phyloP scores from a whole-genome alignment of 768 basidiomycete species.

The Kwoniella sp. region DNA sequence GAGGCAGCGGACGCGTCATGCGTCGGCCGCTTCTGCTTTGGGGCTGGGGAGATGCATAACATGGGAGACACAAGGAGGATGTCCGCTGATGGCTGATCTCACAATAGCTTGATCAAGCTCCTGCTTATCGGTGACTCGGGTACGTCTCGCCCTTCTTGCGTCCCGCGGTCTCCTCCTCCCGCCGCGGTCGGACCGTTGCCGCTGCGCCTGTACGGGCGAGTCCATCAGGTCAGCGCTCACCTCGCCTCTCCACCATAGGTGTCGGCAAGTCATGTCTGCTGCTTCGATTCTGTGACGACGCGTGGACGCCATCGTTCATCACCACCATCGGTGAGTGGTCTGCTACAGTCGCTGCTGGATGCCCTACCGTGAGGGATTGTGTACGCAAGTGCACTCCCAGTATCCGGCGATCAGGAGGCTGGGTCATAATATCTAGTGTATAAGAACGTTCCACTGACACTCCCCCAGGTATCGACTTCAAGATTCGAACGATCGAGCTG shows the following conservation, averaged over 20 bases:
- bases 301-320: conserved; percentile 98
- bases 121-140: conserved; percentile 95
- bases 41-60: too few relatives aligned
- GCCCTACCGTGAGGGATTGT: too few relatives aligned
- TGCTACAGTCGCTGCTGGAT: neutral
- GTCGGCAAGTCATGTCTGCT: conserved; percentile 82
- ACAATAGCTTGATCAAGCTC: conserved; percentile 62
- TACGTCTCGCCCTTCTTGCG: conserved; percentile 43
- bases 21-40: too few relatives aligned
- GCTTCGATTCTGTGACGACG: conserved; percentile 86
- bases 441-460: too few relatives aligned
- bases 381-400: too few relatives aligned
- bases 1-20: too few relatives aligned
- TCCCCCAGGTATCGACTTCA: conserved; percentile 79
- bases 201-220: neutral
- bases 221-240: neutral
- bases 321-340: conserved; percentile 75
- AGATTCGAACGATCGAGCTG: conserved; percentile 94
- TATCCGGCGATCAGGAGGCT: too few relatives aligned
- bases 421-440: too few relatives aligned
- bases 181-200: neutral
- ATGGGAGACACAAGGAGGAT: too few relatives aligned
- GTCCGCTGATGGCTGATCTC: too few relatives aligned
- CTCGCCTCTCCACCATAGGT: conserved; percentile 53
- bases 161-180: neutral